A percentile compares a stretch with the other conserved stretches of the same genome.
phyloP scores from a whole-genome alignment of 306 rosid species.

The Castanopsis chinensis region DNA sequence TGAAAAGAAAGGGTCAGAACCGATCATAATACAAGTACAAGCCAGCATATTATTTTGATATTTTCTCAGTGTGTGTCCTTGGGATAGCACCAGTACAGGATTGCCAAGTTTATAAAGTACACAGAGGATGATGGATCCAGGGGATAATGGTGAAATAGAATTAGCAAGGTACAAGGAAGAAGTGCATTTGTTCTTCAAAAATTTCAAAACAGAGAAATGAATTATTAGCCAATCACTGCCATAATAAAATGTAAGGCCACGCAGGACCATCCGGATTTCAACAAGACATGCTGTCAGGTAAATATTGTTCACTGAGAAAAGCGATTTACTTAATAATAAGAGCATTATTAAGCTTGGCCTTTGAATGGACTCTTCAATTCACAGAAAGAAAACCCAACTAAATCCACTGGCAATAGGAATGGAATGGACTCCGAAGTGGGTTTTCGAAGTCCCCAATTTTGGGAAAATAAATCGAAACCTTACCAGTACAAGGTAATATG shows the following conservation, averaged over 20 bases:
- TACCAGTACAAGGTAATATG: neutral
- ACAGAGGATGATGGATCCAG: neutral
- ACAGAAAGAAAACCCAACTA: neutral
- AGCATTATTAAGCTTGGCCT: neutral
- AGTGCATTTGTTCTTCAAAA: neutral
- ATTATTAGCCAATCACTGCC: conserved; percentile 6
- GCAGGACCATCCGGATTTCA: conserved; percentile 4
- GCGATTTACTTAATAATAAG: neutral
- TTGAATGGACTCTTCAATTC: neutral
- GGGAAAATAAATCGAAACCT: neutral
- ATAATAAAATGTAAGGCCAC: neutral
- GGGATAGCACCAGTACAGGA: neutral
- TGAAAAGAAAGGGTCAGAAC: neutral
- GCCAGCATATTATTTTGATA: neutral
- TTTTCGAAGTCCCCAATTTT: neutral
- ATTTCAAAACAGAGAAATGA: conserved; percentile 1
- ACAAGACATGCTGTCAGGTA: conserved; percentile 11
- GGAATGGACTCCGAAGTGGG: neutral
- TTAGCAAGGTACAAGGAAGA: neutral
- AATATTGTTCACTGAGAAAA: conserved; percentile 7
- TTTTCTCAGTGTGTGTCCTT: neutral
- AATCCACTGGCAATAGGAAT: neutral
- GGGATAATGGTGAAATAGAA: neutral
- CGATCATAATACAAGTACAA: neutral
- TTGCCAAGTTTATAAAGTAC: neutral